A percentile compares a stretch with the other conserved stretches of the same genome.
Conservation (phyloP, 306 rosid genomes). For the Potentilla sterilis region DNA sequence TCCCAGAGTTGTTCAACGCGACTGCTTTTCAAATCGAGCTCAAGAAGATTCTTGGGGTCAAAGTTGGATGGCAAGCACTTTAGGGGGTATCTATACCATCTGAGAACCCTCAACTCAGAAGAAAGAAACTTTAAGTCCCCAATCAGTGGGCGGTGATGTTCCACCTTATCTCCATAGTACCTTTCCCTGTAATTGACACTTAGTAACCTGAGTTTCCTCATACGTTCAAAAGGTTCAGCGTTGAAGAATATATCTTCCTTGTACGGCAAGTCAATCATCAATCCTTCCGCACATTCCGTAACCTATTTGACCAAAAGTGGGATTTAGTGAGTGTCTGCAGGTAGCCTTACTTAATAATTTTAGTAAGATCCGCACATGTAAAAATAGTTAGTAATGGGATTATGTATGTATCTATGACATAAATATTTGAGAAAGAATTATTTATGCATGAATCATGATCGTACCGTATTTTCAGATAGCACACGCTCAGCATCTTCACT, state of each 20-base stretch:
- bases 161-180: no score
- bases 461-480: neutral
- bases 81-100: neutral
- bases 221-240: no score
- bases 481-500: neutral
- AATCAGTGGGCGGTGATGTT: no score
- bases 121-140: neutral
- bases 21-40: neutral
- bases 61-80: neutral
- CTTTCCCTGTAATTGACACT: no score
- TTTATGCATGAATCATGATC: neutral
- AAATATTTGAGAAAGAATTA: neutral
- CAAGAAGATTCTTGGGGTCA: neutral
- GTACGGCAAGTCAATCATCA: neutral
- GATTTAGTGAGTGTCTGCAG: neutral
- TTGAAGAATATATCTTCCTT: neutral
- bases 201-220: neutral
- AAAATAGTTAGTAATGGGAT: neutral
- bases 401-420: neutral
- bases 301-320: neutral
- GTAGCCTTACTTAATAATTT: no score
- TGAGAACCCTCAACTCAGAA: neutral
- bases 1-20: neutral
- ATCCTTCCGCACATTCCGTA: neutral
- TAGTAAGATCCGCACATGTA: neutral